Base-by-base conservation (phyloP, 306 rosid species). In the Fagus sylvatica region DNA sequence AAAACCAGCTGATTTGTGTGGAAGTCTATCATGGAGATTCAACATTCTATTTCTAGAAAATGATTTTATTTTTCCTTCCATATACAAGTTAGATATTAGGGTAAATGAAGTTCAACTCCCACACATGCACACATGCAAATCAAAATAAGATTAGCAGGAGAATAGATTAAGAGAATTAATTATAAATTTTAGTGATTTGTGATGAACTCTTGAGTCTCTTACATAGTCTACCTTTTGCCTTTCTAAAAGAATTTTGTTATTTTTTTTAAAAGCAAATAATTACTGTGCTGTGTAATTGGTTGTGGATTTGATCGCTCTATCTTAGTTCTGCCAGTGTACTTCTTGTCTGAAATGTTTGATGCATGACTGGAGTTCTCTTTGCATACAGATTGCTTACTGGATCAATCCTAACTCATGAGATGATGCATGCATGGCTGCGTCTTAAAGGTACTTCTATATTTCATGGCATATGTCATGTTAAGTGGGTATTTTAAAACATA, bases 351-450 rank as follows among this genome's bases (percentile, higher is more conserved):
- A 48, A 51, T 5, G 17, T 53, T 41, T 48, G 7, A 41, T 79
- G 17, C 43, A 13, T 76, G 67, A 75, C 73, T 4, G 71, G 67
- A 72, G 51, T 62, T 37, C 12, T 79, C 36, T 17, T 12, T 78
- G 30, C 28, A 5, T 78, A 32, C 85, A 96, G 99, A 80, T 87
- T 93, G 86, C 96, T 96, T 76, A 96, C 98, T 0, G 99, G 99
- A 56, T 90, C 99, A 2, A 96, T 96, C 79, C 90, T 96, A 55
- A 98, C 99, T 36, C 99, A 96, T 54, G 99, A 96, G 86, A 90
- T 96, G 98, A 96, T 96, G 99, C 99, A 96, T 76, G 99, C 99
- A 59, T 96, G 99, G 99, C 90, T 96, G 77, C 91, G 99, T 80
- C 97, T 96, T 41, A 86, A 83, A 81, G 98, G 99, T 92, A 78